These are phyloP conservation scores for Hymenoscyphus fraxineus DNA, from an alignment of 2,329 filamentous ascomycete genomes.

Conservation along the genomic window DNA sequence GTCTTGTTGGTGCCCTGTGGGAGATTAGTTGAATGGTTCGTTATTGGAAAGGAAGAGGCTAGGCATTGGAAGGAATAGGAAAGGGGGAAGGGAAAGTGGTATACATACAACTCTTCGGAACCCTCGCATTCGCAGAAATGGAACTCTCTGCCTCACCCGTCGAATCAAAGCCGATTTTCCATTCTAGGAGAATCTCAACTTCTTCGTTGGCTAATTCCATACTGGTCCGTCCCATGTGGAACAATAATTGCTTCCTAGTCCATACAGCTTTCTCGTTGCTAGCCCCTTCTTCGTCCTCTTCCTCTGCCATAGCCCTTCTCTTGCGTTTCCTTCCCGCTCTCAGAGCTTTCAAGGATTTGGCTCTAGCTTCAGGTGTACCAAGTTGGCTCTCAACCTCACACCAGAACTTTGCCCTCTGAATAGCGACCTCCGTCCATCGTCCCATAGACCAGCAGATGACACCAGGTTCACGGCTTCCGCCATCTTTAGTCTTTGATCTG, in stretches of 20 bases:
- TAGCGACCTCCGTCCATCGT: constrained; percentile 62
- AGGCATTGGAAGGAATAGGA: neutral
- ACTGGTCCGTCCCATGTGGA: constrained; percentile 50
- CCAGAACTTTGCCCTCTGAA: constrained; percentile 62
- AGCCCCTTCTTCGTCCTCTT: constrained; percentile 31
- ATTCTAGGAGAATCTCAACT: constrained; percentile 47
- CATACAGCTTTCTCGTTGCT: constrained; percentile 23
- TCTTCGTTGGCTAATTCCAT: constrained; percentile 34
- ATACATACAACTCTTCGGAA: constrained; percentile 61
- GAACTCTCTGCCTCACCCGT: constrained; percentile 64
- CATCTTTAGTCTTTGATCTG: constrained; percentile 36
- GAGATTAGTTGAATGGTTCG: too few relatives aligned
- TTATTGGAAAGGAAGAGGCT: constrained; percentile 29
- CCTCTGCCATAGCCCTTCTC: constrained; percentile 23
- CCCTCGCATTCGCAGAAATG: constrained; percentile 50
- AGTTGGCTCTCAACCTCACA: constrained; percentile 49
- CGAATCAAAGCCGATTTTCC: constrained; percentile 67
- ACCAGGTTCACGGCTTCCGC: constrained; percentile 53
- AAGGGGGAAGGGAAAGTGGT: neutral
- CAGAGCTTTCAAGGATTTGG: constrained; percentile 16
- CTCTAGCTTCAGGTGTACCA: constrained; percentile 34
- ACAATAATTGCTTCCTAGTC: constrained; percentile 46
- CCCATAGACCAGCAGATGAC: constrained; percentile 64
- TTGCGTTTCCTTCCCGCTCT: constrained; percentile 23
- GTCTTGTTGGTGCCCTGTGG: constrained; percentile 58